Percentiles rank a stretch among this genome's conserved stretches.
Conservation (phyloP, 768 basidiomycete genomes). For the Pleurotus citrinopileatus region DNA sequence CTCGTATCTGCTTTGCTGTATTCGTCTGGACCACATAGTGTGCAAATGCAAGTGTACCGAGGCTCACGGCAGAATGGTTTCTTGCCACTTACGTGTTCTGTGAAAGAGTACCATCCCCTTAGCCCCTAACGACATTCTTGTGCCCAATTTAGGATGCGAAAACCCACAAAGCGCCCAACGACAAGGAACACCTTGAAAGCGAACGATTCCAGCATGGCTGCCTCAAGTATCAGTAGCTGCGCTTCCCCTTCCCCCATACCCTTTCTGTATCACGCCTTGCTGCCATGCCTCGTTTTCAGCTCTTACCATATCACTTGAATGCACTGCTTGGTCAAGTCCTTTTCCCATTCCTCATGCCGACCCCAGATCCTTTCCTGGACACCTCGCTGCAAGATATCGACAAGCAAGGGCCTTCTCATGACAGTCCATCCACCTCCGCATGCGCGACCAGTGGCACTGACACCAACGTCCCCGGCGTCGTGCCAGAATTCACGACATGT, state of each 20-base stretch:
- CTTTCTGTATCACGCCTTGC: neutral
- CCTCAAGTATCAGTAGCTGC: slow-evolving; percentile 5
- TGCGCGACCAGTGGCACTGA: neutral
- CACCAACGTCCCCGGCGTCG: neutral
- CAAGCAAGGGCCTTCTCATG: neutral
- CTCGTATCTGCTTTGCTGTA: no score
- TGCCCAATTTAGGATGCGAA: neutral
- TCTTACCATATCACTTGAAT: slow-evolving; percentile 9
- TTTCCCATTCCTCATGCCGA: slow-evolving; percentile 6
- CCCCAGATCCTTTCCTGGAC: slow-evolving; percentile 2
- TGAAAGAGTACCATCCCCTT: neutral
- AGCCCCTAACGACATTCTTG: slow-evolving; percentile 9
- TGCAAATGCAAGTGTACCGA: no score
- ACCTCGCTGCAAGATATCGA: slow-evolving; percentile 2
- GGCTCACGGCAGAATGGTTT: no score
- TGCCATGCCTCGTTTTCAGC: slow-evolving; percentile 7
- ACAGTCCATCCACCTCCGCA: no score
- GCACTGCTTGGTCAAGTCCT: slow-evolving; percentile 1
- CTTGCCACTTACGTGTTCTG: neutral
- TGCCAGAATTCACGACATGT: slow-evolving; percentile 7
- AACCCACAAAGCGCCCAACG: slow-evolving; percentile 6
- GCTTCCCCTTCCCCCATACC: slow-evolving; percentile 4
- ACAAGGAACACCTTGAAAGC: slow-evolving; percentile 8
- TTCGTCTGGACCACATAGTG: no score
- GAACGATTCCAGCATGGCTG: slow-evolving; percentile 10